Base-by-base conservation (phyloP, 495 filamentous ascomycete species). In the Umbilicaria muhlenbergii region DNA sequence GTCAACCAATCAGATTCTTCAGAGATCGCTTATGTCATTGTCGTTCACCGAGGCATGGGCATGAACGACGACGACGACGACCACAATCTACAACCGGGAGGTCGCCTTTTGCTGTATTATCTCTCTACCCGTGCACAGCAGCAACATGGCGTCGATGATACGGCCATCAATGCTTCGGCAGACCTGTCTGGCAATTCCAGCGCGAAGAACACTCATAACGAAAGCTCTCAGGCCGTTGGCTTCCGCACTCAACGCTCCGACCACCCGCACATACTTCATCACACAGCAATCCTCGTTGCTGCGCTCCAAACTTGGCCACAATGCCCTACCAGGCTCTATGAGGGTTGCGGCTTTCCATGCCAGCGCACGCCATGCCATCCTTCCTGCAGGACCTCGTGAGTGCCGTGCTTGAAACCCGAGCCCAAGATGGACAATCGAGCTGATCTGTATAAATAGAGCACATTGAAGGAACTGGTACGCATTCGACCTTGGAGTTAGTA, bases 381-480 rank as follows among this genome's bases (percentile, higher is more conserved):
- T 70, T 28, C 66, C 67, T 24, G 58, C 66, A n/a, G 63, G 65
- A 19, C 66, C 67, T 15, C 66, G 64, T 62, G 46, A 56, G 58
- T 49, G 14, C 12, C 14, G 31, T 19, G 7, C 36, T 4, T 37
- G 13, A 10, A 3, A 5, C 15, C n/a, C 24, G 17, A 11, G 13
- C 19, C 10, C n/a, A 40, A 14, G 15, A 14, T n/a, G 14, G 8
- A 14, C 16, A 43, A 16, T 16, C 28, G 18, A 32, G 39, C 50
- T 52, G 42, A 50, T 24, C 59, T 48, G 33, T 38, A 45, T 46
- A 17, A 56, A 45, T 59, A 92, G 85, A 92, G 70, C 57, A 60
- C 34, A 73, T 92, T 45, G 60, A 85, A 36, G 85, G 85, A 71
- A 81, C 81, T 51, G 74, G 85, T 92, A 82, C 57, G 44, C 39